These are phyloP conservation scores for Chlamydomonas incerta DNA, from an alignment of 139 green algal genomes.

Conservation along the genomic window DNA sequence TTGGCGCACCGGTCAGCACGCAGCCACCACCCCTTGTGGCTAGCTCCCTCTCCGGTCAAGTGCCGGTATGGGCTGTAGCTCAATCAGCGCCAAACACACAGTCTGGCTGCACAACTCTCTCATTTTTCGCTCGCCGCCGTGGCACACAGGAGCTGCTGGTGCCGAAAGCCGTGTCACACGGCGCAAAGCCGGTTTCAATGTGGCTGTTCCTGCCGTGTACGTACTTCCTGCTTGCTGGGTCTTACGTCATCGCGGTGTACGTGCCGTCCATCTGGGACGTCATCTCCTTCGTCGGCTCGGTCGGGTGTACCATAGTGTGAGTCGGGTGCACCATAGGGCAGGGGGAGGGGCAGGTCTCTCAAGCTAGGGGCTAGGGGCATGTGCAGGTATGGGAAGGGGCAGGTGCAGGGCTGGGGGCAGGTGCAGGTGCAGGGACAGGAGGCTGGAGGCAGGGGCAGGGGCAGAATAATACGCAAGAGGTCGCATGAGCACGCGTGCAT, in stretches of 20 bases:
- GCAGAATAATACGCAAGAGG: no score
- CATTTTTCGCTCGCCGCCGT: not conserved
- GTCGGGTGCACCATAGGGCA: not conserved
- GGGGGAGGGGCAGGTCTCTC: no score
- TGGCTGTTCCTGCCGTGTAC: slow-evolving; percentile 7
- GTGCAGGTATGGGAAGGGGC: no score
- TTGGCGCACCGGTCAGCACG: no score
- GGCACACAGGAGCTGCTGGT: slow-evolving; percentile 9
- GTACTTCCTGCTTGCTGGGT: not conserved
- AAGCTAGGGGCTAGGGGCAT: no score
- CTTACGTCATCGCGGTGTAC: slow-evolving; percentile 27
- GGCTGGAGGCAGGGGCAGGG: no score
- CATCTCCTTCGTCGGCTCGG: slow-evolving; percentile 27
- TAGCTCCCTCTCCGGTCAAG: not conserved
- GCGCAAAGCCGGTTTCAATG: not conserved
- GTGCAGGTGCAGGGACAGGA: no score
- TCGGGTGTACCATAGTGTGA: not conserved
- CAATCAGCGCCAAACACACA: no score
- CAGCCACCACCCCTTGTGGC: not conserved
- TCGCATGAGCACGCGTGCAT: no score
- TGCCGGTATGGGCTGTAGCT: not conserved
- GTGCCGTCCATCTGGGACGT: slow-evolving; percentile 24
- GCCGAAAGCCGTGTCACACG: not conserved
- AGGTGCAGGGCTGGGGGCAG: no score
- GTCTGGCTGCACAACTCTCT: not conserved